These are phyloP conservation scores for Peronosclerospora sorghi DNA, from an alignment of 352 stramenopile species.

Conservation along the genomic window DNA sequence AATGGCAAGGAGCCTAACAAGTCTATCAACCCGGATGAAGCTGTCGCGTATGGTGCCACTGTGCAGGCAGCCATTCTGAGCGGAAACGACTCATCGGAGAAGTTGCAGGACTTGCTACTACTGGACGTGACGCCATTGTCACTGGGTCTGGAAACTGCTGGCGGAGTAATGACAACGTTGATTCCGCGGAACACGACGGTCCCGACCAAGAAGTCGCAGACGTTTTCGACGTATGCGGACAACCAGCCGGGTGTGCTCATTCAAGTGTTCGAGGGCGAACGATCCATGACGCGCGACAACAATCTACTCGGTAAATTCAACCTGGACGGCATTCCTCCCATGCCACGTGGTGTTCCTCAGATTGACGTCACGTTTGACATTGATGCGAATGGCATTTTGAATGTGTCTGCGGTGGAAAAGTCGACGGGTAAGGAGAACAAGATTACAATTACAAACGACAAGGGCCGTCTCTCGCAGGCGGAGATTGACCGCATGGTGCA, in stretches of 20 bases:
- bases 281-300: slow-evolving; percentile 90
- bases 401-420: slow-evolving; percentile 88
- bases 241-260: slow-evolving; percentile 85
- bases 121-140: slow-evolving; percentile 83
- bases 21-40: slow-evolving; percentile 76
- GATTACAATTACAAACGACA: slow-evolving; percentile 98
- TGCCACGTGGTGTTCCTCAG: slow-evolving; percentile 79
- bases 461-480: no score
- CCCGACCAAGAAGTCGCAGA: slow-evolving; percentile 77
- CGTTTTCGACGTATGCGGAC: slow-evolving; percentile 80
- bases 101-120: slow-evolving; percentile 78
- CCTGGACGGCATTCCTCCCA: slow-evolving; percentile 74
- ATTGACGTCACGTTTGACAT: no score
- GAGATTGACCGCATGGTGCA: slow-evolving; percentile 97
- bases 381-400: slow-evolving; percentile 91
- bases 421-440: slow-evolving; percentile 95
- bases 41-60: slow-evolving; percentile 67
- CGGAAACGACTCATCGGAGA: slow-evolving; percentile 58
- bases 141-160: no score
- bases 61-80: slow-evolving; percentile 51
- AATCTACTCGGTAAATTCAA: slow-evolving; percentile 84
- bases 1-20: slow-evolving; percentile 63
- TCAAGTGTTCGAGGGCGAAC: slow-evolving; percentile 89
- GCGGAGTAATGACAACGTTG: slow-evolving; percentile 82
- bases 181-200: slow-evolving; percentile 84